Base-by-base conservation (phyloP, 345 rosid species). In the Eucalyptus viminalis region DNA sequence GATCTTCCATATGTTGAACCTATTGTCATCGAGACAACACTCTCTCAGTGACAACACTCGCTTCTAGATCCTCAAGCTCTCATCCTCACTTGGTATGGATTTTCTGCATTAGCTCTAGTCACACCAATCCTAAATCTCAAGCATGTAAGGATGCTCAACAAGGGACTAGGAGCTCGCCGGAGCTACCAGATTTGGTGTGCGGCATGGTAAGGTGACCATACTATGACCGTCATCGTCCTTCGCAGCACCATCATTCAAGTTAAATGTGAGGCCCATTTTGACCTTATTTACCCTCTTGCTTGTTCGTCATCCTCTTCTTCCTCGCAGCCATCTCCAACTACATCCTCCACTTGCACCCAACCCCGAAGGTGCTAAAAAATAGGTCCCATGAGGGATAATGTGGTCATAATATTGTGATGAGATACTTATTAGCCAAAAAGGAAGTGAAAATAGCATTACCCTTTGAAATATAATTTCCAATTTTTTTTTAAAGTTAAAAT, bases 321-420 rank as follows among this genome's bases (percentile, higher is more conserved):
- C 31, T 14, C 3, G 5, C 4, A 29, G 4, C 54, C 22, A 16
- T 51, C 54, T 16, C 54, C 54, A 51, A 51, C 54, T 51, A 17
- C 54, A 17, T 51, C 54, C 54, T 51, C 22, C 0, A 51, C 54
- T 51, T 17, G 54, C 54, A 51, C 2, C 54, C 4, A 3, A 51
- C 54, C 54, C 16, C 9, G 54, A 51, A 51, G 8, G n/a, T 7
- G 40, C 40, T 40, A 40, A 40, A 40, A 29, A 7, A 29, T 62
- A 0, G 9, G 9, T 62, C 34, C 17, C 9, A 1, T 0, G 9
- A 62, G 31, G 2, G 34, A 62, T 62, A 29, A 62, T 13, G 4
- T 62, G 72, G 72, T 62, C 5, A 29, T 0, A 62, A n/a, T 29
- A 65, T 29, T 65, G 19, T 29, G 10, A 65, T 15, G 10, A 65